phyloP scores from a whole-genome alignment of 768 basidiomycete genomes.

The Russula ochroleuca region DNA sequence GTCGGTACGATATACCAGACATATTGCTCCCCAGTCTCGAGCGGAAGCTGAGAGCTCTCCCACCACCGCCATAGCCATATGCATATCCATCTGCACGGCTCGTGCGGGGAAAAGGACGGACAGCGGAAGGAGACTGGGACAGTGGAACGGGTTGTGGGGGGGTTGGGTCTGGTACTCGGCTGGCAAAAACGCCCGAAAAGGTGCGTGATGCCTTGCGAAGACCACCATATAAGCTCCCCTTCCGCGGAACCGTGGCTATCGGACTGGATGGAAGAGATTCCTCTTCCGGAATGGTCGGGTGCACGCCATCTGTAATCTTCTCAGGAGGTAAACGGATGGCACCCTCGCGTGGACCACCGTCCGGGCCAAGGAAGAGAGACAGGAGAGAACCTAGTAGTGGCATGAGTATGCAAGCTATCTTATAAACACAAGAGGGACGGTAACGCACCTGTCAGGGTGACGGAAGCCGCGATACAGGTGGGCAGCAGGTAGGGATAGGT shows the following conservation, averaged over 20 bases:
- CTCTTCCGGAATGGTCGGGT: conserved; percentile 63
- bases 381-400: conserved; percentile 66
- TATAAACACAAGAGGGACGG: conserved; percentile 17
- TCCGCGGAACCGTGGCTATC: conserved; percentile 32
- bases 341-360: conserved; percentile 86
- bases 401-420: neutral
- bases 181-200: conserved; percentile 57
- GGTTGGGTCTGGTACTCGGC: conserved; percentile 43
- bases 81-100: conserved; percentile 70
- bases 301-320: conserved; percentile 45
- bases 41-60: conserved; percentile 34
- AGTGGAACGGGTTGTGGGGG: conserved; percentile 37
- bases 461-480: conserved; percentile 66
- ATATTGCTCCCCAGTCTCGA: conserved; percentile 22
- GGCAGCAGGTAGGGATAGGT: conserved; percentile 90
- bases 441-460: conserved; percentile 64
- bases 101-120: conserved; percentile 47
- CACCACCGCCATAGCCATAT: conserved; percentile 61
- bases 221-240: conserved; percentile 14
- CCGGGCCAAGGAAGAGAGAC: conserved; percentile 81
- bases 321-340: conserved; percentile 80
- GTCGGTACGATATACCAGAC: conserved; percentile 36
- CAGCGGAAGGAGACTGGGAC: conserved; percentile 39
- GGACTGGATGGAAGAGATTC: conserved; percentile 46
- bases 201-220: conserved; percentile 42